These are phyloP conservation scores for Juglanconis sp. DNA, from an alignment of 2,329 filamentous ascomycete genomes.

Conservation along the genomic window DNA sequence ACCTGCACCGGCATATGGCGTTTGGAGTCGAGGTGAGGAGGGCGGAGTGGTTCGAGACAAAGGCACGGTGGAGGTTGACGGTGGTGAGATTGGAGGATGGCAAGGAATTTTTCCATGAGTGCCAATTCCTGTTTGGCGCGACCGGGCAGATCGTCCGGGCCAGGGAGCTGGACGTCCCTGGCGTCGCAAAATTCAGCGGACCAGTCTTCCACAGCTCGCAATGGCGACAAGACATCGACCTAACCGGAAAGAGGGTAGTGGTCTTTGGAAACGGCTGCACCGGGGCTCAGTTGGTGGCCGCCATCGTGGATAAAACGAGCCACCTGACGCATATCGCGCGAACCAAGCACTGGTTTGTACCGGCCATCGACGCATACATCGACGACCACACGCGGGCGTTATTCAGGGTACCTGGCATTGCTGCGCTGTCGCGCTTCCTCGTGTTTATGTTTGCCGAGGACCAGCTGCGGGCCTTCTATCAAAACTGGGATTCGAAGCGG, in stretches of 20 bases:
- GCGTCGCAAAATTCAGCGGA: conserved; percentile 28
- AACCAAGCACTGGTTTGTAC: conserved; percentile 41
- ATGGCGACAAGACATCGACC: conserved; percentile 26
- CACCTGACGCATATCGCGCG: conserved; percentile 41
- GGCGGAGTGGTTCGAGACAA: conserved; percentile 37
- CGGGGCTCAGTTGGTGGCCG: conserved; percentile 33
- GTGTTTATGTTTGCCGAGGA: conserved; percentile 38
- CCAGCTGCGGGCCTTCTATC: conserved; percentile 34
- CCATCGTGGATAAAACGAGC: conserved; percentile 29
- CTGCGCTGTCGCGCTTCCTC: conserved; percentile 37
- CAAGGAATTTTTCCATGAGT: conserved; percentile 32
- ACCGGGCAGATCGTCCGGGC: conserved; percentile 33
- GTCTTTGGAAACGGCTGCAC: conserved; percentile 36
- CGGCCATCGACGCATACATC: conserved; percentile 61
- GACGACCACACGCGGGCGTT: conserved; percentile 38
- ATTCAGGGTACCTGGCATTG: conserved; percentile 43
- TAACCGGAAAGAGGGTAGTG: conserved; percentile 29
- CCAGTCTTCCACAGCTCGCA: conserved; percentile 30
- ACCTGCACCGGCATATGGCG: conserved; percentile 35
- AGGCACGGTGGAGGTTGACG: conserved; percentile 32
- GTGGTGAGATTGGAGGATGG: conserved; percentile 25
- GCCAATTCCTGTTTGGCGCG: conserved; percentile 37
- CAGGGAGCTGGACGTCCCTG: conserved; percentile 30
- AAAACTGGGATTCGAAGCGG: conserved; percentile 32
- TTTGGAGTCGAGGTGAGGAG: conserved; percentile 36